These are phyloP conservation scores for Nyssa sinensis DNA, from an alignment of 148 eudicot species.

Conservation along the genomic window DNA sequence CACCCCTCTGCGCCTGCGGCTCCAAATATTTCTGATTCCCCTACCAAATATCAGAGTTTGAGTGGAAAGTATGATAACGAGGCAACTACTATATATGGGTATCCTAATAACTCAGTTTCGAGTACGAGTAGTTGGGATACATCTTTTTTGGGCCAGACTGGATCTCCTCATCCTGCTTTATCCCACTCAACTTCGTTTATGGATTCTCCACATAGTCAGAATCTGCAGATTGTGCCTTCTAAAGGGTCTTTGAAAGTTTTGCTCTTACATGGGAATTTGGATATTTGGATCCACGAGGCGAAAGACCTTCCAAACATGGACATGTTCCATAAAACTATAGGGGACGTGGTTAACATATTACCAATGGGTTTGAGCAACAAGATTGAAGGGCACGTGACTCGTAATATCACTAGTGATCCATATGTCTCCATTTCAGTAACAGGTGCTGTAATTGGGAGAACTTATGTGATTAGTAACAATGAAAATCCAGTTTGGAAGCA, in stretches of 20 bases:
- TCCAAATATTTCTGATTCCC: too few relatives aligned
- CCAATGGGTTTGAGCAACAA: conserved; percentile 50
- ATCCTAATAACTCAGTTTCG: conserved; percentile 32
- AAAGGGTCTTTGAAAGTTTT: conserved; percentile 67
- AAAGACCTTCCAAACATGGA: conserved; percentile 96
- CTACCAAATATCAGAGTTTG: too few relatives aligned
- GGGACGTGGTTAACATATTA: conserved; percentile 58
- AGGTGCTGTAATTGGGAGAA: conserved; percentile 76
- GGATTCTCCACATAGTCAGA: conserved; percentile 30
- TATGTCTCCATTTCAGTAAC: conserved; percentile 68
- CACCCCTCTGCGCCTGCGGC: too few relatives aligned
- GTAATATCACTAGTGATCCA: conserved; percentile 88
- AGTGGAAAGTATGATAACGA: too few relatives aligned
- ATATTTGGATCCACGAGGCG: conserved; percentile 75
- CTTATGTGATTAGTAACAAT: conserved; percentile 73
- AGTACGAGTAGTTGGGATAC: conserved; percentile 29
- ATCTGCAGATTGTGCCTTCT: conserved; percentile 52
- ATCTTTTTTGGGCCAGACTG: conserved; percentile 24
- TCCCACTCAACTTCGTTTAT: conserved; percentile 19
- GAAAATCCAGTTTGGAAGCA: conserved; percentile 93
- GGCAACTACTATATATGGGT: conserved; percentile 28
- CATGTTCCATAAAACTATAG: conserved; percentile 81
- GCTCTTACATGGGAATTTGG: conserved; percentile 86
- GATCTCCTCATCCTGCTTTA: conserved; percentile 19
- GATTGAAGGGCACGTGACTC: conserved; percentile 52